Percentiles rank a stretch among this genome's conserved stretches.
These are phyloP conservation scores for Ogataea hybrid DNA, from an alignment of 1,139 yeast species.

Conservation along the genomic window DNA sequence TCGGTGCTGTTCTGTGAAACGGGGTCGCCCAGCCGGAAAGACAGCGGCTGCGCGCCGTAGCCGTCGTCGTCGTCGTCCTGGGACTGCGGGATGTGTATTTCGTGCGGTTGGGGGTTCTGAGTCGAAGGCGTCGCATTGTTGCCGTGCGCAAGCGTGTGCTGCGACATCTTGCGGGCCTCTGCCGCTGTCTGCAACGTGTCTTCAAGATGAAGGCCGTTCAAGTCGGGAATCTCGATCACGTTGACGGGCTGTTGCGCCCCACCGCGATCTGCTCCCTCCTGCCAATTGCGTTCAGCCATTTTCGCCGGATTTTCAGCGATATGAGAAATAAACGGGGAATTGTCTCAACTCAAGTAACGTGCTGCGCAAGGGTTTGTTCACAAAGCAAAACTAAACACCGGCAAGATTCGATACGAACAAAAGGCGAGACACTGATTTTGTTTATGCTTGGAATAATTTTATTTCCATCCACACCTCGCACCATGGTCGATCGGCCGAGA, in stretches of 20 bases:
- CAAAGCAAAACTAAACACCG: too few species aligned
- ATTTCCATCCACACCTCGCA: conserved; percentile 1
- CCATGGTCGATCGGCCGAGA: background rate
- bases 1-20: conserved; percentile 10
- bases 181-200: background rate
- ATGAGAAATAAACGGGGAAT: background rate
- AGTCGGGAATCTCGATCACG: conserved; percentile 19
- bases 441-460: conserved; percentile 2
- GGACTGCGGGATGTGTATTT: background rate
- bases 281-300: conserved; percentile 9
- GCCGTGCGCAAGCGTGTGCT: background rate
- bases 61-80: conserved; percentile 16
- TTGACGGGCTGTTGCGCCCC: conserved; percentile 5
- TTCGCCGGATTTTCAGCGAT: background rate
- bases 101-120: background rate
- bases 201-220: conserved; percentile 8
- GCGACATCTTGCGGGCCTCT: background rate
- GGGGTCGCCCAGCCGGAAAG: conserved; percentile 24
- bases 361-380: background rate
- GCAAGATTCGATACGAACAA: background rate
- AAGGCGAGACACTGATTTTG: conserved; percentile 1
- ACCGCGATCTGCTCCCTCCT: conserved; percentile 1
- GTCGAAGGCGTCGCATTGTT: background rate
- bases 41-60: conserved; percentile 25
- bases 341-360: background rate